A percentile compares a stretch with the other conserved stretches of the same genome.
Evolutionary conservation across 176 grass and related monocot species (phyloP).

Genomic region (Triticum timopheevii): DNA sequence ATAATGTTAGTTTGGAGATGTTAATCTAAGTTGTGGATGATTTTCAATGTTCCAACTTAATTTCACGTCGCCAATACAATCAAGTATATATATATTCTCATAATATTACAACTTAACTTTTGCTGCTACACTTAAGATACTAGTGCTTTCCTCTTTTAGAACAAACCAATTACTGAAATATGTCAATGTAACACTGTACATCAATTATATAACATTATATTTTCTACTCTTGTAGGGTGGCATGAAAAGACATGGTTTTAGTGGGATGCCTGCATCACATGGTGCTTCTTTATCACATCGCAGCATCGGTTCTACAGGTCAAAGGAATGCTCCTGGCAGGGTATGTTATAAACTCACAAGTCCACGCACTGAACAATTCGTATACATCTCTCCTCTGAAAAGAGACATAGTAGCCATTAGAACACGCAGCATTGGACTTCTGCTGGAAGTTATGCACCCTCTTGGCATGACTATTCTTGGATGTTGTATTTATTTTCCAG

Average conservation of each 20-base stretch:
- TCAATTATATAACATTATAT: not conserved
- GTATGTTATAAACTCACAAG: constrained; percentile 44
- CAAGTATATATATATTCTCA: not conserved
- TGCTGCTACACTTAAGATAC: not conserved
- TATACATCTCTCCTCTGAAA: constrained; percentile 17
- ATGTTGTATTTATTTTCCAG: constrained; percentile 1
- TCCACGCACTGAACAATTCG: constrained; percentile 22
- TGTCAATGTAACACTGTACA: not conserved
- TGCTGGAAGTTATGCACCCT: constrained; percentile 9
- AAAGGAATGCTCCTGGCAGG: constrained; percentile 96
- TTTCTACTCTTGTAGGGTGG: constrained; percentile 70
- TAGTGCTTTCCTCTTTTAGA: constrained; percentile 5
- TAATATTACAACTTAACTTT: not conserved
- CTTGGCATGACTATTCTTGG: not conserved
- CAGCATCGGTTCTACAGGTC: constrained; percentile 90
- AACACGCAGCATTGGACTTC: not conserved
- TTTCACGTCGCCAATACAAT: constrained; percentile 3
- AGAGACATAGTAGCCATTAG: constrained; percentile 21
- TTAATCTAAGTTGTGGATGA: not conserved
- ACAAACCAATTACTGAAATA: not conserved
- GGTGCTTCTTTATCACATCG: constrained; percentile 96
- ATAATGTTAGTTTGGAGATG: constrained; percentile 1
- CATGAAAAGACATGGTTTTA: constrained; percentile 82
- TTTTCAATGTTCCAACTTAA: constrained; percentile 6
- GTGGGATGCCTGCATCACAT: constrained; percentile 84